Conservation (phyloP, 73 alveolate genomes). For the Paramecium sexaurelia region DNA sequence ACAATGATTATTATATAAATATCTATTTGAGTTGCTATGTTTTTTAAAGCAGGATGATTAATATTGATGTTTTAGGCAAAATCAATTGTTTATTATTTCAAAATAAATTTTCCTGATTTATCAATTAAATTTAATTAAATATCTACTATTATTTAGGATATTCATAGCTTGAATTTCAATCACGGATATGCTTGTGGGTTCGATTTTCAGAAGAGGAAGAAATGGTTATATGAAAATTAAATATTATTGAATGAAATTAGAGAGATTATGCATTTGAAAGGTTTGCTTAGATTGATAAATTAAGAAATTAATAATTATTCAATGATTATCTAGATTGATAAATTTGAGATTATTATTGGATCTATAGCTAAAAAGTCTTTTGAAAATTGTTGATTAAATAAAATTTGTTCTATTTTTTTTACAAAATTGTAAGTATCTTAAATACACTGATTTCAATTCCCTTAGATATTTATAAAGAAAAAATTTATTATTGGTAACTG, state of each 20-base stretch:
- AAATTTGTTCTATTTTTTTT: neutral
- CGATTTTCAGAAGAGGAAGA: slow-evolving; percentile 20
- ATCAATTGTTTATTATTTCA: slow-evolving; percentile 42
- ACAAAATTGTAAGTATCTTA: neutral
- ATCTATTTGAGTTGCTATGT: neutral
- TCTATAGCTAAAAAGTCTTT: neutral
- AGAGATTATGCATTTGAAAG: neutral
- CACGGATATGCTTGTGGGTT: neutral
- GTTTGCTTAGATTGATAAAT: neutral
- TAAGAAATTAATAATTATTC: slow-evolving; percentile 37
- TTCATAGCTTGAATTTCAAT: neutral
- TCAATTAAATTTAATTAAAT: neutral
- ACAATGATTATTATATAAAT: neutral
- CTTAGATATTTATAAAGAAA: neutral
- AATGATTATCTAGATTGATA: slow-evolving; percentile 42
- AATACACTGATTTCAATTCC: neutral
- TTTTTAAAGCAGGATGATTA: slow-evolving; percentile 17
- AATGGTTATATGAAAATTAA: neutral
- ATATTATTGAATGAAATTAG: neutral
- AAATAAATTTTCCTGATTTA: slow-evolving; percentile 7
- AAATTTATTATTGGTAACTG: neutral
- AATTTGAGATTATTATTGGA: neutral
- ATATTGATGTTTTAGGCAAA: slow-evolving; percentile 37
- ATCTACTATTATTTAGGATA: no score
- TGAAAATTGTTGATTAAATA: neutral